Percentiles rank a stretch among this genome's conserved stretches.
Conservation (phyloP, 1,139 yeast genomes). For the Diutina scorzettiae region DNA sequence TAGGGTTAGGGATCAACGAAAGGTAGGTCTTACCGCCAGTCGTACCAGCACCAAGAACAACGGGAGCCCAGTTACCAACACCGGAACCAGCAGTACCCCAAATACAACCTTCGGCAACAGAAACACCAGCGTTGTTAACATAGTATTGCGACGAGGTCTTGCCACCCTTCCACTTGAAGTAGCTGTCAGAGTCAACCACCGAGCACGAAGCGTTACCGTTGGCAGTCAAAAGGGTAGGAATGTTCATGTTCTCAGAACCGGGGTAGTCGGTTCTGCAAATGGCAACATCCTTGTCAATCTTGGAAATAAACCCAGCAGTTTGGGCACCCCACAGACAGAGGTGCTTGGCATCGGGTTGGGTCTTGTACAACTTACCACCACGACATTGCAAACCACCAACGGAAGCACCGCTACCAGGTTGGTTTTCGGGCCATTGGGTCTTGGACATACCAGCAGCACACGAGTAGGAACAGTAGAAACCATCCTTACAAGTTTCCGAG, state of each 20-base stretch:
- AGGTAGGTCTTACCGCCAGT: constrained; percentile 71
- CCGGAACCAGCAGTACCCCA: constrained; percentile 81
- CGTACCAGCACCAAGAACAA: constrained; percentile 88
- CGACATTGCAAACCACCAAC: constrained; percentile 84
- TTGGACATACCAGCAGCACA: constrained; percentile 95
- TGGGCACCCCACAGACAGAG: constrained; percentile 80
- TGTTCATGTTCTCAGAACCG: constrained; percentile 95
- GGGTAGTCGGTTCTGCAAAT: constrained; percentile 98
- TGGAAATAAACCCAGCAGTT: constrained; percentile 57
- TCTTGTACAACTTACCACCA: constrained; percentile 66
- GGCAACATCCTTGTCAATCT: constrained; percentile 57
- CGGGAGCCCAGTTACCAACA: constrained; percentile 97
- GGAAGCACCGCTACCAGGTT: constrained; percentile 79
- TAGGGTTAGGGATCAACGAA: constrained; percentile 92
- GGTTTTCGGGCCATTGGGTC: constrained; percentile 88
- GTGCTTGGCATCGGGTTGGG: constrained; percentile 49
- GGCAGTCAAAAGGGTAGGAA: constrained; percentile 72
- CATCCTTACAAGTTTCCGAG: constrained; percentile 63
- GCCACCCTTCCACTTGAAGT: constrained; percentile 76
- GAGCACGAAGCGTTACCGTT: constrained; percentile 59
- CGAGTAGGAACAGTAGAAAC: constrained; percentile 91
- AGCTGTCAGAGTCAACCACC: constrained; percentile 63
- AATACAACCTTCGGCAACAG: constrained; percentile 78
- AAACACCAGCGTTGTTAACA: constrained; percentile 92
- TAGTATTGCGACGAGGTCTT: constrained; percentile 91